Evolutionary conservation across 805 yeast genomes (phyloP), one percentile per base, ranked within the genome.

Genomic region (Barnettozyma populi): DNA sequence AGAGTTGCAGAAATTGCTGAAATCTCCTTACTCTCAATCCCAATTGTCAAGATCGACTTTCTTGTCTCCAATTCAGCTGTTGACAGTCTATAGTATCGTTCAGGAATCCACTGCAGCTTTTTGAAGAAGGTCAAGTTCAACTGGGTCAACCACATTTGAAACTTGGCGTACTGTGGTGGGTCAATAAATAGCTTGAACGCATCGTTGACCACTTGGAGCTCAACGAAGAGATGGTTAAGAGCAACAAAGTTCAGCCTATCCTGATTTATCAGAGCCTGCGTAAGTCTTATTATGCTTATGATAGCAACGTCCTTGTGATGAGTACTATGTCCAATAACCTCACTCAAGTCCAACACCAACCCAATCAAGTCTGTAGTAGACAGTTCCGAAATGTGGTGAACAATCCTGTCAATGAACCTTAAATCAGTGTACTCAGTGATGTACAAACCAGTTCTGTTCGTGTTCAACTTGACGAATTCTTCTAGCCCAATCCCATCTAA

Each of bases 361-460:
- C 64, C 63, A 25, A 60, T 46, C 5, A 69, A 20, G 45, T 69
- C 71, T 7, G 52, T 16, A 3, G 49, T 52, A 1, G 65, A 50
- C 11, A 71, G 36, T 13, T 37, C 41, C 2, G 60, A 59, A 7
- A 54, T 19, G 23, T 57, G 52, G 2, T 50, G 43, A 20, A 52
- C 45, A 6, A 73, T 52, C 19, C 52, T 54, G 3, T 62, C 58
- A 43, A 64, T 64, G 29, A 65, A 53, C 18, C 49, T 45, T 5
- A 45, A 13, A 31, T 64, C 52, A 21, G 64, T 67, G 53, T 82
- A 84, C 10, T 74, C 68, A 1, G 75, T 75, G 44, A 74, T 71
- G 52, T 72, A 75, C 51, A 77, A 68, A 2, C 79, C 81, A 20
- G 70, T 57, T 52, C 69, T 67, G 48, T 72, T 70, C 19, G 73